These are phyloP conservation scores for Gleditsia sinensis DNA, from an alignment of 306 rosid genomes.

Conservation along the genomic window DNA sequence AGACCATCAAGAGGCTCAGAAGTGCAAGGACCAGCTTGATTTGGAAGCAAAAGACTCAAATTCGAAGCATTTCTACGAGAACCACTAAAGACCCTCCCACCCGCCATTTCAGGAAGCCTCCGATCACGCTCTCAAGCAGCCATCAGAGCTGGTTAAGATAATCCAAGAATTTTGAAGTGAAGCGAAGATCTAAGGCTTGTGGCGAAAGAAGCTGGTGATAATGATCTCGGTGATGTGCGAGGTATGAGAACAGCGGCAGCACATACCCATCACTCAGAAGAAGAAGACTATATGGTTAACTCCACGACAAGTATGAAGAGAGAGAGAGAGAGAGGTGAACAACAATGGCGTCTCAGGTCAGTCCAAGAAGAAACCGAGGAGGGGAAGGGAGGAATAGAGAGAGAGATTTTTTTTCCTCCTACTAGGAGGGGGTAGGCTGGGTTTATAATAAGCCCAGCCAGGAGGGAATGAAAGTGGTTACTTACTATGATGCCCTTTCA, in stretches of 20 bases:
- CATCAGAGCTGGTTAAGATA: conserved; percentile 5
- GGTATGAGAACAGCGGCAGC: conserved; percentile 74
- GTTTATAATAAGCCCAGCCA: conserved; percentile 23
- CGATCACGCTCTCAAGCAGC: conserved; percentile 9
- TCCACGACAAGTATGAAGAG: not conserved
- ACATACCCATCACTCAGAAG: conserved; percentile 73
- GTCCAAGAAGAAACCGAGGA: not conserved
- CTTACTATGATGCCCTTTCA: conserved; percentile 37
- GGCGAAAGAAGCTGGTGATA: conserved; percentile 87
- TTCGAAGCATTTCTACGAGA: conserved; percentile 37
- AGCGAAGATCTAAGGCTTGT: conserved; percentile 45
- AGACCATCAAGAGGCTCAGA: conserved; percentile 53
- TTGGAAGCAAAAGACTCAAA: conserved; percentile 48
- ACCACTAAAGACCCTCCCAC: conserved; percentile 40
- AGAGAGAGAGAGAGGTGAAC: not conserved
- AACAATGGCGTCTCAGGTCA: not conserved
- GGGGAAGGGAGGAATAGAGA: not conserved
- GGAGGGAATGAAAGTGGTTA: not conserved
- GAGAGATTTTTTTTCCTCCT: not conserved
- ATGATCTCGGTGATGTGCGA: conserved; percentile 78
- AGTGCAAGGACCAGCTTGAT: conserved; percentile 39
- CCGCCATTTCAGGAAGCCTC: conserved; percentile 38
- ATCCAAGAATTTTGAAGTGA: not conserved
- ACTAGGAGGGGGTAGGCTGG: not conserved
- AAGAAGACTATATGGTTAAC: conserved; percentile 11